These are phyloP conservation scores for Yamadazyma spencermartinsiae DNA, from an alignment of 1,139 yeast species.

Conservation along the genomic window DNA sequence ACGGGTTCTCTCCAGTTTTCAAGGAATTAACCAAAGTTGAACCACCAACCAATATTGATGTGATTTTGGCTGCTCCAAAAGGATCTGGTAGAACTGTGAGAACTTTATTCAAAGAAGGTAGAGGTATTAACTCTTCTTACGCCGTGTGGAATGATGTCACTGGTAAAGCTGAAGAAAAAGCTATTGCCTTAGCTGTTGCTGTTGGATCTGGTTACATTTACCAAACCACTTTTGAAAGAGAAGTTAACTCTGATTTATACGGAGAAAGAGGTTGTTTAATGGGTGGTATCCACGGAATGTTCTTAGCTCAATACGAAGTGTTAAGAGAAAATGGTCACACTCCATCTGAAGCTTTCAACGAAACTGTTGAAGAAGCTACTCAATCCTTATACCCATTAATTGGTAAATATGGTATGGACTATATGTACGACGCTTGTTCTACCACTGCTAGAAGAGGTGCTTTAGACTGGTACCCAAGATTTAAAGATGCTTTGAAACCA, in stretches of 20 bases:
- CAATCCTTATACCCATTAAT: conserved; percentile 98
- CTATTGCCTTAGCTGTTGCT: conserved; percentile 98
- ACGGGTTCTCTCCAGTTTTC: conserved; percentile 99
- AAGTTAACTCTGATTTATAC: conserved; percentile 97
- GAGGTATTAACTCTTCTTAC: conserved; percentile 99
- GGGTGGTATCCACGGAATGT: conserved; percentile 99
- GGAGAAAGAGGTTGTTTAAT: conserved; percentile 99
- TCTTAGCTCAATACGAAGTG: conserved; percentile 99
- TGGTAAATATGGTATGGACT: conserved; percentile 99
- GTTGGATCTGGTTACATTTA: conserved; percentile 99
- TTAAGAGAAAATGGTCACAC: conserved; percentile 99
- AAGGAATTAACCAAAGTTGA: conserved; percentile 95
- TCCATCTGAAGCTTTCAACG: conserved; percentile 99
- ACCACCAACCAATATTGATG: conserved; percentile 93
- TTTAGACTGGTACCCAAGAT: conserved; percentile 98
- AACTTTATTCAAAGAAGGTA: conserved; percentile 98
- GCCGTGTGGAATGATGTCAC: conserved; percentile 99
- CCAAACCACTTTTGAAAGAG: conserved; percentile 99
- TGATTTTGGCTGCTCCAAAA: conserved; percentile 98
- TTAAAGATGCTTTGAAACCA: conserved; percentile 98
- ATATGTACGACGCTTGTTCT: conserved; percentile 99
- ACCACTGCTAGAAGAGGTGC: conserved; percentile 99
- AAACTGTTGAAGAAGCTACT: conserved; percentile 99
- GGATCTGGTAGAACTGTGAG: conserved; percentile 99
- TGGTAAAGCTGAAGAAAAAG: conserved; percentile 99